Evolutionary conservation across 2,329 filamentous ascomycete genomes (phyloP).

Genomic region (Neonectria magnoliae): DNA sequence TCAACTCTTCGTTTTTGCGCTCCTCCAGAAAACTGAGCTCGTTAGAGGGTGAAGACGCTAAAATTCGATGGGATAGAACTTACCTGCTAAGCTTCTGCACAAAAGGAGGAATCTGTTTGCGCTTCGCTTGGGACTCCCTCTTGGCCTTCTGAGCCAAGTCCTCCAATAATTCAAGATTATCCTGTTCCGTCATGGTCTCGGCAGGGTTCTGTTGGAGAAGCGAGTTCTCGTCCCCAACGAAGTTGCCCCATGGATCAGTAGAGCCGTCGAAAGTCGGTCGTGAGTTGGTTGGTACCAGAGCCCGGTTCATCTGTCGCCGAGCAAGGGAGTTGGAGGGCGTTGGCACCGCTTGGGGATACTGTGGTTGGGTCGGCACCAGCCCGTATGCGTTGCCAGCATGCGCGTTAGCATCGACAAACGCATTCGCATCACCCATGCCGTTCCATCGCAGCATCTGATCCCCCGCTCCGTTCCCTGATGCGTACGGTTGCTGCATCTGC

Average conservation of each 20-base stretch:
- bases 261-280: constrained; percentile 51
- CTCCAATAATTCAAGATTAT: constrained; percentile 83
- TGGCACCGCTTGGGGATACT: constrained; percentile 45
- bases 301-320: constrained; percentile 61
- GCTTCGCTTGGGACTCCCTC: constrained; percentile 86
- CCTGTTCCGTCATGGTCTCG: constrained; percentile 59
- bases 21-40: constrained; percentile 82
- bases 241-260: constrained; percentile 54
- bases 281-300: constrained; percentile 57
- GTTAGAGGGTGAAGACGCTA: constrained; percentile 35
- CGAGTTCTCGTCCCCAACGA: constrained; percentile 54
- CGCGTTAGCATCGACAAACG: constrained; percentile 49
- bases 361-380: constrained; percentile 50
- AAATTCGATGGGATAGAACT: constrained; percentile 40
- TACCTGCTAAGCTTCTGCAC: constrained; percentile 98
- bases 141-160: constrained; percentile 83
- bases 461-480: constrained; percentile 56
- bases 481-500: constrained; percentile 60
- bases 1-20: constrained; percentile 91
- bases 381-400: constrained; percentile 50
- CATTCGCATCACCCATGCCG: constrained; percentile 48
- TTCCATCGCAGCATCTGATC: constrained; percentile 61
- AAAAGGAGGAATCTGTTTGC: constrained; percentile 97
- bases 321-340: constrained; percentile 62
- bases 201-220: constrained; percentile 51